A percentile compares a stretch with the other conserved stretches of the same genome.
These are phyloP conservation scores for Marchantia paleacea DNA, from an alignment of 225 moss, liverwort and hornwort species.

Conservation along the genomic window DNA sequence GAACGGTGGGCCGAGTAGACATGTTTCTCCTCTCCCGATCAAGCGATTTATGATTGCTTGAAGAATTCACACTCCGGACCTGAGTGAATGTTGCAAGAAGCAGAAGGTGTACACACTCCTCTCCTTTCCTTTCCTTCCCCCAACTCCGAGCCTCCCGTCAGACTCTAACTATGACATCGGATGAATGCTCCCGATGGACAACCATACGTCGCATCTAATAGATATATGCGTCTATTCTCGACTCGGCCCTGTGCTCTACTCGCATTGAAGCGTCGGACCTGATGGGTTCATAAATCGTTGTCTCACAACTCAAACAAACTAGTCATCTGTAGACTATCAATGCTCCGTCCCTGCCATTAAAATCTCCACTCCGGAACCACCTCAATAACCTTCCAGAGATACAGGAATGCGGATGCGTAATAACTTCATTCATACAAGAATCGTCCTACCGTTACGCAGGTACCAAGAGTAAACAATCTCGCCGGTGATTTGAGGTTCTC, in stretches of 20 bases:
- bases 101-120: neutral
- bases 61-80: neutral
- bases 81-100: neutral
- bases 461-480: neutral
- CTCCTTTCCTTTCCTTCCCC: neutral
- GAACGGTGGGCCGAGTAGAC: neutral
- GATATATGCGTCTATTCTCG: neutral
- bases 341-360: conserved; percentile 6
- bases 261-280: neutral
- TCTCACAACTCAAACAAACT: neutral
- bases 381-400: neutral
- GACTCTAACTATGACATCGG: neutral
- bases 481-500: neutral
- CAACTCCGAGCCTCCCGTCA: neutral
- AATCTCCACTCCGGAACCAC: conserved; percentile 1
- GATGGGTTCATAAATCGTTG: neutral
- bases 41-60: neutral
- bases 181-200: neutral
- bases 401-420: conserved; percentile 7
- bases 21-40: neutral
- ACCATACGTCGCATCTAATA: neutral
- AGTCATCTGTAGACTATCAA: conserved; percentile 5
- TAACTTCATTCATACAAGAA: neutral
- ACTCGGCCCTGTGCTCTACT: neutral
- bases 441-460: conserved; percentile 9